Evolutionary conservation across 2,329 filamentous ascomycete genomes (phyloP), one percentile per base, ranked within the genome.

Genomic region (Colletotrichum navitas): DNA sequence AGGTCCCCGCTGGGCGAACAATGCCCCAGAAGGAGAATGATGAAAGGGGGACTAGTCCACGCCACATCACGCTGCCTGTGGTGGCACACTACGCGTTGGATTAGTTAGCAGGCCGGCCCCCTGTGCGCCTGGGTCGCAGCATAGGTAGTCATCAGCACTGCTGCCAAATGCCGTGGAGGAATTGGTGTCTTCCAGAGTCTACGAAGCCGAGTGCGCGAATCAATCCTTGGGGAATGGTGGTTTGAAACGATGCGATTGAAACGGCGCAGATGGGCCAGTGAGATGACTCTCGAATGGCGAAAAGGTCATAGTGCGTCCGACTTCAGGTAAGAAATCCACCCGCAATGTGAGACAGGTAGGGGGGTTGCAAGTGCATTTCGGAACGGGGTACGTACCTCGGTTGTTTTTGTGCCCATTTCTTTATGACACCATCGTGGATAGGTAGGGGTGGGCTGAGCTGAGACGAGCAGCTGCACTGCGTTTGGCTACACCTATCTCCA

Each of bases 231-330:
- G n/a, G 49, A 64, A 64, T 55, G 65, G 58, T 32, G 52, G 41
- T 59, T 68, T 70, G 70, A 66, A 72, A 72, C 66, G 66, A 71
- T 51, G 61, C 52, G 66, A 72, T 71, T 66, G 66, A 71, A 72
- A 72, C 59, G 69, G 52, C 61, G 26, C 65, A 36, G 45, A 59
- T 54, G 56, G 41, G 54, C 68, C 68, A 71, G 65, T 71, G 52
- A 71, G 45, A 58, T 62, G 41, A 18, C 41, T 58, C 68, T 67
- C 67, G 64, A 39, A 67, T 18, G 64, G 51, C 68, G 64, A 71
- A 63, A 59, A 21, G 18, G 43, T n/a, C 59, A 56, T 63, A 43
- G 43, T 63, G 64, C 52, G 52, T 63, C 43, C 36, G 52, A 63
- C 58, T 65, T 68, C 65, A 68, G 39, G 52, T 68, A 59, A 63